A percentile compares a stretch with the other conserved stretches of the same genome.
These are phyloP conservation scores for Leishmania arabica DNA, from an alignment of 208 protist genomes.

Conservation along the genomic window DNA sequence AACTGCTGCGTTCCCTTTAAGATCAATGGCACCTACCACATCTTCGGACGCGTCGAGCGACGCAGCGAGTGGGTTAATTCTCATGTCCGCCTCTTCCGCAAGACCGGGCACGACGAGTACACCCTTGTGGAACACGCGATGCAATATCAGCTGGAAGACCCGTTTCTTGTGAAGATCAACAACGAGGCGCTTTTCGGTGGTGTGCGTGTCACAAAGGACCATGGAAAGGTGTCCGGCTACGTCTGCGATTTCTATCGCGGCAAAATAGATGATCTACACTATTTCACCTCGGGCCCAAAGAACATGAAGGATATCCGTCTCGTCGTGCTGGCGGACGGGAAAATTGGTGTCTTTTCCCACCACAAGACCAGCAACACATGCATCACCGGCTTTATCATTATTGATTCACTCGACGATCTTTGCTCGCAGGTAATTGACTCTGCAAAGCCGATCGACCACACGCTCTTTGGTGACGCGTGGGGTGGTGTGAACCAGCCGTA, in stretches of 20 bases:
- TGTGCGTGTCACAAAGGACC: constrained; percentile 55
- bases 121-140: constrained; percentile 48
- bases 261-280: constrained; percentile 33
- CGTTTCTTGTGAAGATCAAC: constrained; percentile 53
- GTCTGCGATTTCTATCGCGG: constrained; percentile 62
- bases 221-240: constrained; percentile 46
- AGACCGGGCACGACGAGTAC: constrained; percentile 55
- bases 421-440: constrained; percentile 45
- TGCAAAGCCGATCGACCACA: constrained; percentile 59
- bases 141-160: constrained; percentile 54
- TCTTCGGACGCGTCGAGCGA: constrained; percentile 53
- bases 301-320: constrained; percentile 72
- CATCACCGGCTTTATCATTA: constrained; percentile 54
- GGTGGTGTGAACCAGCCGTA: constrained; percentile 67
- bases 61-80: constrained; percentile 61
- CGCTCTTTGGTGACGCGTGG: constrained; percentile 65
- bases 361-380: constrained; percentile 49
- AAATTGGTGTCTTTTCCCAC: constrained; percentile 62
- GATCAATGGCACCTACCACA: constrained; percentile 44
- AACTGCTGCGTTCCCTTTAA: constrained; percentile 63
- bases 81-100: constrained; percentile 43
- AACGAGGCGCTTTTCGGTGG: constrained; percentile 55
- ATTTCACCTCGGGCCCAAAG: constrained; percentile 60
- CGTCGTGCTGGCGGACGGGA: constrained; percentile 42
- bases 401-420: constrained; percentile 51